Conservation (phyloP, 805 yeast species). For the Candida chauliodis region DNA sequence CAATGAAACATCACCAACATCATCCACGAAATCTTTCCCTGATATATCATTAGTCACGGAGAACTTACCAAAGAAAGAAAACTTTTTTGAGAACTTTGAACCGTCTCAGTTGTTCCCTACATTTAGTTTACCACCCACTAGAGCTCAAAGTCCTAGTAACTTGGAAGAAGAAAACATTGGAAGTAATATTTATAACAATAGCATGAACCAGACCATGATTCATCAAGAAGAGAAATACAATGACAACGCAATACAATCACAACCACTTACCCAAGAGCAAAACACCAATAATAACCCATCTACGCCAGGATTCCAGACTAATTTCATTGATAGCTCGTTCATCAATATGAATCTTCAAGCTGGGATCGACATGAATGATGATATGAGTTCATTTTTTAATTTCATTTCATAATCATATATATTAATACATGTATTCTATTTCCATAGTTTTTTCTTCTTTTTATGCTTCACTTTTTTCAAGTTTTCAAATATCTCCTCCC, state of each 20-base stretch:
- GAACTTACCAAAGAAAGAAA: conserved; percentile 43
- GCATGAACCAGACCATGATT: conserved; percentile 3
- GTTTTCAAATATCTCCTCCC: conserved; percentile 41
- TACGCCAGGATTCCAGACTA: conserved; percentile 31
- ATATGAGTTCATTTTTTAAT: conserved; percentile 28
- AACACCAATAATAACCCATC: conserved; percentile 11
- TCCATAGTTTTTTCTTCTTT: conserved; percentile 16
- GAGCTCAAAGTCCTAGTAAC: conserved; percentile 33
- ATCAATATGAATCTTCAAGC: conserved; percentile 42
- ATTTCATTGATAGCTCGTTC: conserved; percentile 39
- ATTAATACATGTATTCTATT: background rate
- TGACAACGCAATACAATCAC: conserved; percentile 1
- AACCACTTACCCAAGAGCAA: conserved; percentile 3
- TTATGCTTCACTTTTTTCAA: conserved; percentile 27
- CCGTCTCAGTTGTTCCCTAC: conserved; percentile 56
- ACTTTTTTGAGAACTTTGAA: conserved; percentile 50
- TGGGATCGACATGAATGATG: conserved; percentile 26
- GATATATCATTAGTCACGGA: conserved; percentile 56
- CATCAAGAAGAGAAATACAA: background rate
- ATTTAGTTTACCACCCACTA: conserved; percentile 32
- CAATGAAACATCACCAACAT: conserved; percentile 31
- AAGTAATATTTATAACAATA: conserved; percentile 9
- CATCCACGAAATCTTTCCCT: conserved; percentile 40
- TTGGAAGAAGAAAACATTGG: conserved; percentile 8
- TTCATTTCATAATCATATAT: conserved; percentile 11